Evolutionary conservation across 441 rosid species (phyloP).

Genomic region (Oxalis stricta): DNA sequence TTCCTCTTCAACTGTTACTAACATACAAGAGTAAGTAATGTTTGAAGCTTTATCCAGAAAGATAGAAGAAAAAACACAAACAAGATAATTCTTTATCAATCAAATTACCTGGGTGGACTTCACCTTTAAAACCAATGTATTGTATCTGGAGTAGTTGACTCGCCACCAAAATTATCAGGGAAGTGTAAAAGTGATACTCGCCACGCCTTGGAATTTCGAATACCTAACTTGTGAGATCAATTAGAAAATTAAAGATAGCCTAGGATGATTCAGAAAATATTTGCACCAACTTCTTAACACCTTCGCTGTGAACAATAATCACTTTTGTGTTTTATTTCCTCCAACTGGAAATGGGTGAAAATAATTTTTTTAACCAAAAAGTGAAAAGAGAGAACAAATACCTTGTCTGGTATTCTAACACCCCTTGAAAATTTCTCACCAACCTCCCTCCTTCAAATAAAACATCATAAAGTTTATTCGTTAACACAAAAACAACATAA

Average conservation of each 20-base stretch:
- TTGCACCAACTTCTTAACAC: background rate
- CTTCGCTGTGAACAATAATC: background rate
- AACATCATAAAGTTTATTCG: background rate
- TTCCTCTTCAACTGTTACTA: conserved; percentile 78
- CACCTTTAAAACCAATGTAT: conserved; percentile 87
- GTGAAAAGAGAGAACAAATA: conserved; percentile 9
- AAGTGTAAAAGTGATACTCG: conserved; percentile 77
- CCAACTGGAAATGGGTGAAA: background rate
- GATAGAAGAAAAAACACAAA: background rate
- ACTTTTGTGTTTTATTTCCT: background rate
- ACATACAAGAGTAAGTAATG: conserved; percentile 10
- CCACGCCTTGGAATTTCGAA: conserved; percentile 78
- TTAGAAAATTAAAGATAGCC: conserved; percentile 1
- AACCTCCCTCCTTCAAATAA: conserved; percentile 73
- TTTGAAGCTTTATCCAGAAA: background rate
- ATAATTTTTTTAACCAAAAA: conserved; percentile 2
- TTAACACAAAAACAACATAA: background rate
- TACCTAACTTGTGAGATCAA: conserved; percentile 30
- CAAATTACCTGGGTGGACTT: conserved; percentile 76
- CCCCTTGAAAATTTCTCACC: conserved; percentile 74
- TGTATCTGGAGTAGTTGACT: conserved; percentile 57
- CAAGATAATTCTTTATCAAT: conserved; percentile 3
- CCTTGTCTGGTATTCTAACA: conserved; percentile 87
- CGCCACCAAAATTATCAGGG: conserved; percentile 75
- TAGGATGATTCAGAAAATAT: background rate